These are phyloP conservation scores for Suillus paluster DNA, from an alignment of 768 basidiomycete species.

Conservation along the genomic window DNA sequence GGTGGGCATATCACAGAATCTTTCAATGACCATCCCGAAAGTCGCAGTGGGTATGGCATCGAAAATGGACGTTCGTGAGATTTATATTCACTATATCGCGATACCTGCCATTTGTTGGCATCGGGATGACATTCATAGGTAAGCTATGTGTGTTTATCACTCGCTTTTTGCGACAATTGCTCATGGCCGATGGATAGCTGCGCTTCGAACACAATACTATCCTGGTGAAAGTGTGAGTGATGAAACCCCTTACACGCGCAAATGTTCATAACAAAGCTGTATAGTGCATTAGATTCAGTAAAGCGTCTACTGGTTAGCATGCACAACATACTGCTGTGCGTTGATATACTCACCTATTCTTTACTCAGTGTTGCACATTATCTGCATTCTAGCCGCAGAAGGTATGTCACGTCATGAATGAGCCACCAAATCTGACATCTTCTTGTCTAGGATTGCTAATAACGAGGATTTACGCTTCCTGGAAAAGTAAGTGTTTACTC, in stretches of 20 bases:
- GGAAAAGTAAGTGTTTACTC: neutral
- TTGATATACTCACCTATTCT: neutral
- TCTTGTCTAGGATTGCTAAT: neutral
- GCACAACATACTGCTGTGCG: too few species aligned
- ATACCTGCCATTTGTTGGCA: conserved; percentile 29
- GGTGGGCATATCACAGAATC: neutral
- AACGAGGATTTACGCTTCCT: neutral
- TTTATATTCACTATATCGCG: conserved; percentile 29
- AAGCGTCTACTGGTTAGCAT: too few species aligned
- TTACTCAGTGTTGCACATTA: neutral
- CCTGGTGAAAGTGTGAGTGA: too few species aligned
- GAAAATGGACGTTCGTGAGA: conserved; percentile 26
- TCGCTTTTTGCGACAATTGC: too few species aligned
- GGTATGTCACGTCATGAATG: neutral
- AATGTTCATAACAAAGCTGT: too few species aligned
- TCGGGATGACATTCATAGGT: too few species aligned
- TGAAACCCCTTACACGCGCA: too few species aligned
- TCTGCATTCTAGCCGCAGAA: neutral
- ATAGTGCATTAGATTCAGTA: too few species aligned
- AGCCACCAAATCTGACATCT: neutral
- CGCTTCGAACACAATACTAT: too few species aligned
- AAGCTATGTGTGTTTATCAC: too few species aligned
- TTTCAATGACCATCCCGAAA: conserved; percentile 8
- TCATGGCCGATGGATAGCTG: too few species aligned
- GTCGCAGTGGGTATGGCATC: conserved; percentile 29